Evolutionary conservation across 345 rosid species (phyloP).

Genomic region (Melaleuca alternifolia): DNA sequence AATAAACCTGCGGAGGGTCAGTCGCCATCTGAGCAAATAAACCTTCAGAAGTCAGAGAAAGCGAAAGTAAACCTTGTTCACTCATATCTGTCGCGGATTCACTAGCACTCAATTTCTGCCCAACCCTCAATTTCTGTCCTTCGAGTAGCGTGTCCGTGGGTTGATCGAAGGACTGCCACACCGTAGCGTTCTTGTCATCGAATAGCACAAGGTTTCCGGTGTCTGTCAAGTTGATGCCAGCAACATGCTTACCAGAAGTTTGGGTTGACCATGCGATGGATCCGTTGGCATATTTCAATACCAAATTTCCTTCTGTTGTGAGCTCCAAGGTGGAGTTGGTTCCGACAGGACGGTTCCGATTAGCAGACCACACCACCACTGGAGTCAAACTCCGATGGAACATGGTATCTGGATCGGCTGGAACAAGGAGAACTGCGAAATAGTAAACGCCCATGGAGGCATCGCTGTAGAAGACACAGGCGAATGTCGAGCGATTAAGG

Average conservation of each 20-base stretch:
- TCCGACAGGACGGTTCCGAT: neutral
- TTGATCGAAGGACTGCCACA: conserved; percentile 15
- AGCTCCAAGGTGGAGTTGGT: neutral
- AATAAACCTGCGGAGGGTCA: neutral
- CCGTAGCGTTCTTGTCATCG: neutral
- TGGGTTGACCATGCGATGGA: conserved; percentile 6
- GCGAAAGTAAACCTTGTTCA: neutral
- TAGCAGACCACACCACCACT: conserved; percentile 15
- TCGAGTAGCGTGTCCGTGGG: conserved; percentile 10
- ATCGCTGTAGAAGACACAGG: neutral
- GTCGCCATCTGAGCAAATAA: conserved; percentile 2
- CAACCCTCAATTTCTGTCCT: neutral
- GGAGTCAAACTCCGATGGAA: neutral
- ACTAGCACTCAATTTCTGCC: conserved; percentile 4
- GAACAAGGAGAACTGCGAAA: neutral
- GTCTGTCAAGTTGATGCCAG: conserved; percentile 3
- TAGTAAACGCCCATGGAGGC: neutral
- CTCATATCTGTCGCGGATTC: neutral
- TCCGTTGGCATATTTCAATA: conserved; percentile 1
- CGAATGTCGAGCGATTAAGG: neutral
- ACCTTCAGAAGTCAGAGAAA: conserved; percentile 1
- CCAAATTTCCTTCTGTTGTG: neutral
- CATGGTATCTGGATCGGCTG: accelerated
- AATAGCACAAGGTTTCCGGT: conserved; percentile 6
- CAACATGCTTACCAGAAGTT: neutral